Percentiles rank a stretch among this genome's conserved stretches.
Conservation (phyloP, 1,284 basidiomycete genomes). For the Athelia psychrophila region DNA sequence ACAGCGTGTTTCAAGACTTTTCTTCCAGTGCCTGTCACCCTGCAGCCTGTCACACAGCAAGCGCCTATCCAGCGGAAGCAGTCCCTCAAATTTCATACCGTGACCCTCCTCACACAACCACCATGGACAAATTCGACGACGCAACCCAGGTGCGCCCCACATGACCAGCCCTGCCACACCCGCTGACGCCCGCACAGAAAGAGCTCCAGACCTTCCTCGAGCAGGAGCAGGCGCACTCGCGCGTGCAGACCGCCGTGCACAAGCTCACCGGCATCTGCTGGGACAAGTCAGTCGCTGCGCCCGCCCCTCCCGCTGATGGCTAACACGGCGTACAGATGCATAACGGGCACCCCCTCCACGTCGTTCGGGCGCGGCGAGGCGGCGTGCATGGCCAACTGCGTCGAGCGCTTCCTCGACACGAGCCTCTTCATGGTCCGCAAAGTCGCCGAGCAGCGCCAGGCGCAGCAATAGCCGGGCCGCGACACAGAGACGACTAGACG, state of each 20-base stretch:
- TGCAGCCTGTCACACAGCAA: no score
- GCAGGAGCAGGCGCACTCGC: conserved; percentile 84
- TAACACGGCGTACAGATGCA: conserved; percentile 57
- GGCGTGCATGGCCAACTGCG: conserved; percentile 87
- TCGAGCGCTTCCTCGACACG: conserved; percentile 94
- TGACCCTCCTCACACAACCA: conserved; percentile 18
- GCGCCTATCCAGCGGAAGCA: no score
- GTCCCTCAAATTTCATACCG: conserved; percentile 1
- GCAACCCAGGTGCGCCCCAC: conserved; percentile 61
- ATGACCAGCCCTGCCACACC: background rate
- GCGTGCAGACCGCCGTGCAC: conserved; percentile 71
- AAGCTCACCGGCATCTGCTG: conserved; percentile 78
- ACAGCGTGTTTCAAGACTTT: no score
- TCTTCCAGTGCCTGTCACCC: no score
- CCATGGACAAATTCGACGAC: conserved; percentile 75
- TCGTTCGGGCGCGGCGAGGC: conserved; percentile 86
- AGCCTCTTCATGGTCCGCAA: conserved; percentile 83
- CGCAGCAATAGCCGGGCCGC: conserved; percentile 30
- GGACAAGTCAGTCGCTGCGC: conserved; percentile 71
- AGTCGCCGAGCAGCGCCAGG: conserved; percentile 61
- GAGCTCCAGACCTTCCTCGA: conserved; percentile 86
- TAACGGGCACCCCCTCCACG: conserved; percentile 81
- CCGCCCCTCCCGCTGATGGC: conserved; percentile 1
- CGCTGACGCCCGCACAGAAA: conserved; percentile 47
- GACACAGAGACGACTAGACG: no score